These are phyloP conservation scores for Flaveria linearis DNA, from an alignment of 129 eudicot genomes.

Conservation along the genomic window DNA sequence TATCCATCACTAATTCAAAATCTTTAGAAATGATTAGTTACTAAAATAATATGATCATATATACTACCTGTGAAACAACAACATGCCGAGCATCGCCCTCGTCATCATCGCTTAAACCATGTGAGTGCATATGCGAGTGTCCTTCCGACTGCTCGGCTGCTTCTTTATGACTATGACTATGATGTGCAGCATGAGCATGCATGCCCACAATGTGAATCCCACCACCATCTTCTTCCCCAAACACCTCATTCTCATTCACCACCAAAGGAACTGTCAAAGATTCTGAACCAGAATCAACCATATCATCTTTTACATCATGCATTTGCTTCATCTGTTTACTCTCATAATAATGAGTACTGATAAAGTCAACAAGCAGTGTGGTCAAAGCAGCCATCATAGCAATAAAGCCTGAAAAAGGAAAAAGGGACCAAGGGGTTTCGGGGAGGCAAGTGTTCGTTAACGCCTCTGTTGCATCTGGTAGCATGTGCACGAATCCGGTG, in stretches of 20 bases:
- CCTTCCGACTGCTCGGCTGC: constrained; percentile 34
- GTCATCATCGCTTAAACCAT: constrained; percentile 41
- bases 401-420: constrained; percentile 68
- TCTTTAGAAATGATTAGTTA: neutral
- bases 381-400: constrained; percentile 73
- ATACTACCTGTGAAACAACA: constrained; percentile 68
- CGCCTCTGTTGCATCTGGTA: constrained; percentile 64
- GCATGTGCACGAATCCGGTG: constrained; percentile 82
- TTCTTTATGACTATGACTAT: constrained; percentile 64
- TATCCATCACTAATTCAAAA: too few relatives aligned
- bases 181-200: constrained; percentile 94
- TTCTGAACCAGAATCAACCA: constrained; percentile 34
- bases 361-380: constrained; percentile 63
- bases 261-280: constrained; percentile 37
- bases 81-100: constrained; percentile 53
- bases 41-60: neutral
- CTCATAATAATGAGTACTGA: constrained; percentile 71
- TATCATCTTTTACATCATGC: constrained; percentile 18
- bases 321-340: constrained; percentile 53
- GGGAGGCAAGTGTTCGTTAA: constrained; percentile 65
- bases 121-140: constrained; percentile 27
- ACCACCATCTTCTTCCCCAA: constrained; percentile 72
- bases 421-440: constrained; percentile 60
- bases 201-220: constrained; percentile 91
- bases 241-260: constrained; percentile 44